Base-by-base conservation (phyloP, 805 yeast genomes). In the Lipomyces oligophaga region DNA sequence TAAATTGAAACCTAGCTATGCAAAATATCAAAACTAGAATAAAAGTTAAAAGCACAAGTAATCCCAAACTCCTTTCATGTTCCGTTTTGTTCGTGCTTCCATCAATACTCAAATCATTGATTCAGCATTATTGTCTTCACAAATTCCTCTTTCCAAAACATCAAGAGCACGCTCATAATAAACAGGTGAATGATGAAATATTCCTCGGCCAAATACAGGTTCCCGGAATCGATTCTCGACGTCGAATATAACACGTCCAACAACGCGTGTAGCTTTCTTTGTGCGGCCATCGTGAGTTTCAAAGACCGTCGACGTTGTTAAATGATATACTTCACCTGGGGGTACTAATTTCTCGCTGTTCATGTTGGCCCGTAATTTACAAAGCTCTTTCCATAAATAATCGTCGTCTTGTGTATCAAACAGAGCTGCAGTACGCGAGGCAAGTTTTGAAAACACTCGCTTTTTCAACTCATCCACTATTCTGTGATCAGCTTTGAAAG, bases 161-260 rank as follows among this genome's bases (percentile, higher is more conserved):
- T 49, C 52, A 32, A 64, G 48, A 5, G 66, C 63, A 21, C 57
- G 59, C 41, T 64, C 67, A 43, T 64, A 64, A 44, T 62, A 64
- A 13, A 60, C 55, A 3, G 67, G 67, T 21, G 60, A 59, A 42
- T 64, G 68, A 43, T 64, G 67, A 34, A 64, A 62, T 20, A 64
- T 58, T 3, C 63, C 61, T 15, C 62, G 39, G 2, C 67, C 66
- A 38, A 64, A 60, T 6, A 62, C 55, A 2, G 67, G 67, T 55
- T 63, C 65, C 1, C 63, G 50, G 41, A 64, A 64, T 35, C 64
- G 52, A 25, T 55, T 51, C 33, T 61, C 66, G 19, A 60, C 67
- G 40, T 63, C 66, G 18, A 59, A 33, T 10, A 63, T 52, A 3
- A 56, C 46, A 7, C 55, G 49, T n/a, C 63, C 66, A 10, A 60